Base-by-base conservation (phyloP, 2,329 filamentous ascomycete species). In the Lecanosticta acicola region DNA sequence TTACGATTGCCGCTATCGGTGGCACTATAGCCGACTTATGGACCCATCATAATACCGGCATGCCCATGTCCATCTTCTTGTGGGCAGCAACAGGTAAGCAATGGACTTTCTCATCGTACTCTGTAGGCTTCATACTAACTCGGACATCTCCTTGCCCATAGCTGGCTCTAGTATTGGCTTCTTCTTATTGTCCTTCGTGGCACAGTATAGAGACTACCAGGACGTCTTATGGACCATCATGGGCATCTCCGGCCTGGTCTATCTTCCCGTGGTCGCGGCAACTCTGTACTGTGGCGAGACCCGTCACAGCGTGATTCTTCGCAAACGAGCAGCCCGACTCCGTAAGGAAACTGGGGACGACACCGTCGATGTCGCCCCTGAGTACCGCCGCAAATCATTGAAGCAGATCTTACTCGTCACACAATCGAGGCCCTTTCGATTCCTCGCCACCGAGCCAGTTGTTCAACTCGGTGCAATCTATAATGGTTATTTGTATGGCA, bases 401-500 rank as follows among this genome's bases (percentile, higher is more conserved):
- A 35, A 20, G 24, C 39, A 46, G 32, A 32, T 47, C 32, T 19
- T 50, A 24, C 26, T 21, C 17, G 38, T 46, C 3, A 46, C 45
- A n/a, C 48, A 46, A 13, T 40, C 44, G 4, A 19, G 38, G 4
- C 48, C 48, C 3, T 45, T 39, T 24, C 26, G 45, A 11, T 41
- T 41, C 9, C 33, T 45, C 10, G 13, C 24, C 13, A 37, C 39
- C 10, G 49, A 48, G 21, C 46, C 49, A n/a, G 64, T 71, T n/a
- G 70, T 72, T 21, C 45, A 47, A n/a, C 43, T 47, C 33, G 65
- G 63, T 9, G 70, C 71, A 1, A 51, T 72, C 1, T 74, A 73
- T 80, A 46, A 81, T 73, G 71, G 70, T 2, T 74, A 71, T 46
- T 59, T 73, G 1, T 73, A 73, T 41, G 71, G 71, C 1, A 45